A percentile compares a stretch with the other conserved stretches of the same genome.
phyloP scores from a whole-genome alignment of 805 yeast genomes.

The Hanseniaspora hatyaiensis region DNA sequence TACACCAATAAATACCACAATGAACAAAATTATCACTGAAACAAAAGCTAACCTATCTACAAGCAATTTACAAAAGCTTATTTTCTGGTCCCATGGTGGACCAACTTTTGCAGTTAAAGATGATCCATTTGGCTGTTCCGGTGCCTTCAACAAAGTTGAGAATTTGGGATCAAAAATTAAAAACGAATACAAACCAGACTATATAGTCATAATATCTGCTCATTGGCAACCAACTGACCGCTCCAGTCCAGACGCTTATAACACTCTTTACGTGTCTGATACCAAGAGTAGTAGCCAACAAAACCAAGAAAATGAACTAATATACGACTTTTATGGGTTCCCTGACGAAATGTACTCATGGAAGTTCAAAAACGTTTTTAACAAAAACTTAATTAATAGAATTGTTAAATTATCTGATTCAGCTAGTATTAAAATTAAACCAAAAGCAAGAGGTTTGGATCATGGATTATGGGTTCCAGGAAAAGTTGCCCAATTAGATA shows the following conservation, averaged over 20 bases:
- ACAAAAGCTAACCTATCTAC: neutral
- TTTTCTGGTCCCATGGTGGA: constrained; percentile 72
- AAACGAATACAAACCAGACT: constrained; percentile 47
- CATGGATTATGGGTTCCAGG: constrained; percentile 80
- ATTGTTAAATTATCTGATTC: neutral
- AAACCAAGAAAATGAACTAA: constrained; percentile 39
- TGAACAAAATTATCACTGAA: neutral
- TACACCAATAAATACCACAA: neutral
- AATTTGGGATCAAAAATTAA: constrained; percentile 43
- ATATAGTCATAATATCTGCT: constrained; percentile 56
- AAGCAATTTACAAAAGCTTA: constrained; percentile 38
- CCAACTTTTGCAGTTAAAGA: constrained; percentile 59
- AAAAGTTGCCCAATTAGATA: constrained; percentile 50
- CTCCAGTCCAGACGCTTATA: constrained; percentile 1
- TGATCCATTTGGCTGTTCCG: constrained; percentile 38
- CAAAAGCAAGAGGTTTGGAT: constrained; percentile 48
- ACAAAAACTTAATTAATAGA: constrained; percentile 29
- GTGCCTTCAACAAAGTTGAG: constrained; percentile 46
- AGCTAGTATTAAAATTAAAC: neutral
- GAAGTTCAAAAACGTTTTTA: constrained; percentile 38
- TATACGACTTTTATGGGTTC: constrained; percentile 69
- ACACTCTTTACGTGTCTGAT: constrained; percentile 6
- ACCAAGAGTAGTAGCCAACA: constrained; percentile 3
- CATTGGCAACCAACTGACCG: constrained; percentile 59
- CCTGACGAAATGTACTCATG: constrained; percentile 54